phyloP scores from a whole-genome alignment of 83 land plant species.

The Larix sibirica region DNA sequence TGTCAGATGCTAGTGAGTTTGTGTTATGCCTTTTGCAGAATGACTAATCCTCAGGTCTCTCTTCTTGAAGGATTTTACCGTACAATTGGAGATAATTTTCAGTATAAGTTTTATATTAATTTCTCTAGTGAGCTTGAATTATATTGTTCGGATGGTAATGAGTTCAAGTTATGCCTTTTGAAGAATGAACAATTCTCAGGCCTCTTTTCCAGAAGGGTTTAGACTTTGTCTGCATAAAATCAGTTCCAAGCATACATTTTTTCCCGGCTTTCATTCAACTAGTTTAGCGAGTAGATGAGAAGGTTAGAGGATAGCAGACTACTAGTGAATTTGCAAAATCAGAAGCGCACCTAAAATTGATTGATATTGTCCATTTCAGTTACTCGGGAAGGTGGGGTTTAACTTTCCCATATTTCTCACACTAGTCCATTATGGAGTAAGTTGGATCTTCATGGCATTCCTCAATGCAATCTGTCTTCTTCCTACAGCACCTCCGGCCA shows the following conservation, averaged over 20 bases:
- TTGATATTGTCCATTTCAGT: slow-evolving; percentile 26
- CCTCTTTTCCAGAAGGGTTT: background rate
- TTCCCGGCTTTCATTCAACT: background rate
- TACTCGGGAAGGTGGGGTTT: slow-evolving; percentile 76
- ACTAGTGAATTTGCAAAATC: too few species aligned
- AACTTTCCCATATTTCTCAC: slow-evolving; percentile 81
- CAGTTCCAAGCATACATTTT: background rate
- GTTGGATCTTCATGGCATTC: slow-evolving; percentile 69
- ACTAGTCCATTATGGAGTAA: slow-evolving; percentile 55
- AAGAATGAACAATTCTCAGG: background rate
- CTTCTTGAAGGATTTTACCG: background rate
- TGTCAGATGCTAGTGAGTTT: background rate
- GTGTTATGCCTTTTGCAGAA: background rate
- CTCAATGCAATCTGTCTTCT: slow-evolving; percentile 56
- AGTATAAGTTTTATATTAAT: background rate
- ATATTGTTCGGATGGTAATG: background rate
- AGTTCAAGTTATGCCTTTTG: background rate
- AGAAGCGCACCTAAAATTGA: background rate
- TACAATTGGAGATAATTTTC: background rate
- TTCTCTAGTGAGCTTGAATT: background rate
- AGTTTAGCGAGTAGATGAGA: background rate
- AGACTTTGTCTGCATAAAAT: background rate
- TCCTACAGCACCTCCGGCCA: slow-evolving; percentile 71
- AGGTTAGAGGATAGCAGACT: background rate
- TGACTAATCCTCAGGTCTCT: background rate